Evolutionary conservation across 2,329 filamentous ascomycete species (phyloP).

Genomic region (Cladophialophora exuberans): DNA sequence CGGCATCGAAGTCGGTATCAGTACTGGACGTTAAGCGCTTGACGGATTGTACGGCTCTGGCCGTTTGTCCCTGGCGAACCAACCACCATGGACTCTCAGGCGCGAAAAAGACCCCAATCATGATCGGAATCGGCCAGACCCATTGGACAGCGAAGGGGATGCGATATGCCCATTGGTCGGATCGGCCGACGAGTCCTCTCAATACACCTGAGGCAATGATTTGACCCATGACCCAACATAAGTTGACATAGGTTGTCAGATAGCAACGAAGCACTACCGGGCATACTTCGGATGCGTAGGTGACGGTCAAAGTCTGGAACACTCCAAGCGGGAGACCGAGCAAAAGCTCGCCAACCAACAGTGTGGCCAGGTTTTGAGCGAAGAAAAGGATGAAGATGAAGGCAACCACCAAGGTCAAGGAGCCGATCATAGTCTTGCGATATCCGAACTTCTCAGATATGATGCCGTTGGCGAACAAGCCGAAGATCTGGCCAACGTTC

Average conservation of each 20-base stretch:
- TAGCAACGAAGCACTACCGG: constrained; percentile 41
- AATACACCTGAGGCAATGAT: constrained; percentile 42
- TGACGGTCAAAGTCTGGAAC: constrained; percentile 41
- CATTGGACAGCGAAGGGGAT: constrained; percentile 43
- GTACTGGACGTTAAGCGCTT: constrained; percentile 48
- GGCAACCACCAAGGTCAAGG: constrained; percentile 33
- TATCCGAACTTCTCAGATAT: constrained; percentile 52
- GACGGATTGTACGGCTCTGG: constrained; percentile 50
- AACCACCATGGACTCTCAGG: constrained; percentile 59
- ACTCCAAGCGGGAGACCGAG: constrained; percentile 45
- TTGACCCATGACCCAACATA: constrained; percentile 48
- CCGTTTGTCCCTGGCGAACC: constrained; percentile 51
- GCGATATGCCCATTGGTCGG: constrained; percentile 41
- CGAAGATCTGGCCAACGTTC: constrained; percentile 33
- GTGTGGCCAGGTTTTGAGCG: constrained; percentile 39
- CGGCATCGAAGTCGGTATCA: constrained; percentile 35
- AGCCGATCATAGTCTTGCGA: constrained; percentile 36
- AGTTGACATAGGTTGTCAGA: constrained; percentile 42
- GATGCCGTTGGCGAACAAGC: constrained; percentile 33
- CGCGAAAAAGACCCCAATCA: constrained; percentile 30
- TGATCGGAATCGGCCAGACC: constrained; percentile 36
- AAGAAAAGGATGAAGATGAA: constrained; percentile 47
- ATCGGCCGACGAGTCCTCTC: constrained; percentile 35
- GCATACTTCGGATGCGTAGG: constrained; percentile 45
- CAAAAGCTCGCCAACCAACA: constrained; percentile 44